phyloP scores from a whole-genome alignment of 345 rosid species.

The Heritiera fomes region DNA sequence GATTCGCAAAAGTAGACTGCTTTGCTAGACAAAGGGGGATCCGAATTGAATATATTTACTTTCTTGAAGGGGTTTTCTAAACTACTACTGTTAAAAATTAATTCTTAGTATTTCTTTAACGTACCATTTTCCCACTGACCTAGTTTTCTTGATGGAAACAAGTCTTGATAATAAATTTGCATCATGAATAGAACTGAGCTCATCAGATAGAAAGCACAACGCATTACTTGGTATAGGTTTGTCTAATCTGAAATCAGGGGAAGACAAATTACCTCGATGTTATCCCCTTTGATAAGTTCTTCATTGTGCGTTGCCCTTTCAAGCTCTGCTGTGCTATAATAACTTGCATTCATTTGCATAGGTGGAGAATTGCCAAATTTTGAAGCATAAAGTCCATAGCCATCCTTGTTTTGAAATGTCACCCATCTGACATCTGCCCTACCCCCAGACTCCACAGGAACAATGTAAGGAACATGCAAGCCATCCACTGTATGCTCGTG shows the following conservation, averaged over 20 bases:
- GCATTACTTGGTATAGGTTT: not conserved
- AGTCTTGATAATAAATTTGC: not conserved
- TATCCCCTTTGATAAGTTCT: conserved; percentile 64
- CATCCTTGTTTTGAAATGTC: conserved; percentile 66
- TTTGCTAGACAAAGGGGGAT: not conserved
- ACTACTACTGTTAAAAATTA: not conserved
- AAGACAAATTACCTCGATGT: conserved; percentile 61
- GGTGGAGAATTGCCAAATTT: conserved; percentile 70
- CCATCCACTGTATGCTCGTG: conserved; percentile 61
- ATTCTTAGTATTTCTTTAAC: not conserved
- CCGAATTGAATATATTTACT: no score
- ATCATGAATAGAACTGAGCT: not conserved
- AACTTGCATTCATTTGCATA: conserved; percentile 94
- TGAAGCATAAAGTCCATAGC: conserved; percentile 83
- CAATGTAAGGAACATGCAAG: conserved; percentile 95
- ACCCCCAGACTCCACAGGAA: conserved; percentile 89
- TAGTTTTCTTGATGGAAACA: not conserved
- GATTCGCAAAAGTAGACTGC: not conserved
- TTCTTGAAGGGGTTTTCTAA: not conserved
- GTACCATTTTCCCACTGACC: not conserved
- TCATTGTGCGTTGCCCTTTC: conserved; percentile 73
- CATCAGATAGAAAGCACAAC: not conserved
- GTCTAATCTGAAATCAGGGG: not conserved
- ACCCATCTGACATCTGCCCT: conserved; percentile 98
- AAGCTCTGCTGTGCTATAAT: conserved; percentile 66